A percentile compares a stretch with the other conserved stretches of the same genome.
These are phyloP conservation scores for Podila clonocystis DNA, from an alignment of 192 early-diverging fungal species.

Conservation along the genomic window DNA sequence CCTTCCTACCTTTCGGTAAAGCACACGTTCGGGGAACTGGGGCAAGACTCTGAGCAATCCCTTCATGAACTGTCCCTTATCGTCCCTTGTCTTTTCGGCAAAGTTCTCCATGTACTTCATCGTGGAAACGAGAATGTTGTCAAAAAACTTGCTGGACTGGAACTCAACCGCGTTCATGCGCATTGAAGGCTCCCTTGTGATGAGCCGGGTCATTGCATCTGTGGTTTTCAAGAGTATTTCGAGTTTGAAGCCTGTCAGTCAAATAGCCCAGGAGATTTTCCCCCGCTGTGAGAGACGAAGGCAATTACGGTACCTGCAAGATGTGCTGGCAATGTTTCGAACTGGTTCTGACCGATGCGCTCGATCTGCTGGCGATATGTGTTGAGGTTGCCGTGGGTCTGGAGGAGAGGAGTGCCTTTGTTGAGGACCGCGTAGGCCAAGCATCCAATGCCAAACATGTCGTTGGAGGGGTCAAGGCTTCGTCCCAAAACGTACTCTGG, in stretches of 20 bases:
- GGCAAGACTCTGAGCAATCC: slow-evolving; percentile 74
- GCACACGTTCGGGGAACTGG: slow-evolving; percentile 75
- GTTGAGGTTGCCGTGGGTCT: slow-evolving; percentile 70
- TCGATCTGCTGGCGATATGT: slow-evolving; percentile 69
- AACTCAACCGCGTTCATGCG: slow-evolving; percentile 73
- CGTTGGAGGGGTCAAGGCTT: slow-evolving; percentile 60
- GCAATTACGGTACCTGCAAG: slow-evolving; percentile 53
- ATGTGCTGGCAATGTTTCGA: slow-evolving; percentile 62
- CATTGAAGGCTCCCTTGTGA: slow-evolving; percentile 60
- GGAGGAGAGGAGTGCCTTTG: slow-evolving; percentile 70
- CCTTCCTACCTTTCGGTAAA: slow-evolving; percentile 69
- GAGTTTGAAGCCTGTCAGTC: no score
- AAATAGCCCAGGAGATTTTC: background rate
- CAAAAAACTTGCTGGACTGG: slow-evolving; percentile 77
- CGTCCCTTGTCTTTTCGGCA: slow-evolving; percentile 79
- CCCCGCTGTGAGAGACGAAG: background rate
- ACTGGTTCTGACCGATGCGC: slow-evolving; percentile 47
- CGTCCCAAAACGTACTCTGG: slow-evolving; percentile 79
- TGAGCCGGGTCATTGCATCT: slow-evolving; percentile 62
- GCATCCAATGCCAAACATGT: slow-evolving; percentile 86
- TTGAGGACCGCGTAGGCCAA: slow-evolving; percentile 77
- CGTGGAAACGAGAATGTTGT: slow-evolving; percentile 80
- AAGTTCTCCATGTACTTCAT: slow-evolving; percentile 84
- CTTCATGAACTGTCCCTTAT: slow-evolving; percentile 85
- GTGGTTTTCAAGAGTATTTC: background rate